Evolutionary conservation across 2,329 filamentous ascomycete genomes (phyloP).

Genomic region (Trichothecium roseum): DNA sequence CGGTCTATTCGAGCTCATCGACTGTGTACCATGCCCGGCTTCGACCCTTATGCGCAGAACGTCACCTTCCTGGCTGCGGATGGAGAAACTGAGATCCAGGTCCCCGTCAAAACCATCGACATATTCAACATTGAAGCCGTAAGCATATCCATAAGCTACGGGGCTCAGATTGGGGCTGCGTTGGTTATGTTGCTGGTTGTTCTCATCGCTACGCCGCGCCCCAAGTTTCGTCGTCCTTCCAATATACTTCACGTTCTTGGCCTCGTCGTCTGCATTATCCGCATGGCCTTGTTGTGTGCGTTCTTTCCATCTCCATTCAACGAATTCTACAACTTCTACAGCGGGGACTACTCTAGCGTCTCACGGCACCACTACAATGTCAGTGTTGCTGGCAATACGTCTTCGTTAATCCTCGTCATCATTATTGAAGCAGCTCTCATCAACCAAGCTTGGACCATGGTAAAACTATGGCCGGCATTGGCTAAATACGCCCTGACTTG

Average conservation of each 20-base stretch:
- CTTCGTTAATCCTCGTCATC: slow-evolving; percentile 33
- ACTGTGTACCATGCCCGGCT: slow-evolving; percentile 15
- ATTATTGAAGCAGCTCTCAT: slow-evolving; percentile 36
- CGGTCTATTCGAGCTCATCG: neutral
- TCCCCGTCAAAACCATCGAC: slow-evolving; percentile 24
- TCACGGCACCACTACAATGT: slow-evolving; percentile 21
- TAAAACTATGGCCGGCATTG: slow-evolving; percentile 32
- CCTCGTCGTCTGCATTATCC: slow-evolving; percentile 49
- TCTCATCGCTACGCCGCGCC: slow-evolving; percentile 52
- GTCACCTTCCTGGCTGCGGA: slow-evolving; percentile 22
- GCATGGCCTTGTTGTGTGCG: slow-evolving; percentile 44
- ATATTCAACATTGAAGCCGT: slow-evolving; percentile 17
- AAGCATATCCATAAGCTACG: slow-evolving; percentile 50
- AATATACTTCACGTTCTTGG: slow-evolving; percentile 55
- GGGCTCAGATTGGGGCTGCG: slow-evolving; percentile 59
- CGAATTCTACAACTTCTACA: slow-evolving; percentile 50
- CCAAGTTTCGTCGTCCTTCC: slow-evolving; percentile 53
- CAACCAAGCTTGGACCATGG: slow-evolving; percentile 42
- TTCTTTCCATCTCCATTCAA: slow-evolving; percentile 52
- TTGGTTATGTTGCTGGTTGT: slow-evolving; percentile 55
- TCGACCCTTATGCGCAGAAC: slow-evolving; percentile 24
- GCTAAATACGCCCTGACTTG: slow-evolving; percentile 19
- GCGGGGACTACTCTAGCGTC: slow-evolving; percentile 42
- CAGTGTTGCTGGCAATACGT: slow-evolving; percentile 27
- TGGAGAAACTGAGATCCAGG: slow-evolving; percentile 16